phyloP scores from a whole-genome alignment of 164 flowering plant genomes.

The Annona squamosa region DNA sequence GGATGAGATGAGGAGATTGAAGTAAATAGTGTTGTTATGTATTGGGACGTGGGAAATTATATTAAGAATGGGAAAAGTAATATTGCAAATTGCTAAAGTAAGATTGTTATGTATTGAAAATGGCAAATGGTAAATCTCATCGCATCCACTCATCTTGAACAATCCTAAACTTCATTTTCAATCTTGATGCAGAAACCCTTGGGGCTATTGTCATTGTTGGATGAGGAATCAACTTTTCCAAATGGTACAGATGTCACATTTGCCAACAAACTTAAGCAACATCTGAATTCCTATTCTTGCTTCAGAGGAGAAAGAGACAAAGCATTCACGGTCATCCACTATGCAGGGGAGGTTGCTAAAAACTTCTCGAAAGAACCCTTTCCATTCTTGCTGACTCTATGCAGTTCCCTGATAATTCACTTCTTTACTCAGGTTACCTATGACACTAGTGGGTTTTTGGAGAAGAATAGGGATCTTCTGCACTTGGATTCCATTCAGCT shows the following conservation, averaged over 20 bases:
- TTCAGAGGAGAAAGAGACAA: constrained; percentile 79
- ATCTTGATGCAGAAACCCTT: constrained; percentile 71
- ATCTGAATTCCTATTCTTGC: constrained; percentile 63
- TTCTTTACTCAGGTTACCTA: constrained; percentile 67
- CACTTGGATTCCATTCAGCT: constrained; percentile 87
- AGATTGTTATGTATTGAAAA: too few species aligned
- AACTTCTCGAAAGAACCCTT: neutral
- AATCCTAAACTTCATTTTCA: neutral
- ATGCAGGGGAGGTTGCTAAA: constrained; percentile 84
- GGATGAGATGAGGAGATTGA: too few species aligned
- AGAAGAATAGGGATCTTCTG: constrained; percentile 89
- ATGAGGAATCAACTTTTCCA: constrained; percentile 97
- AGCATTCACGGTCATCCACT: constrained; percentile 75
- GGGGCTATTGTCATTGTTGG: constrained; percentile 80
- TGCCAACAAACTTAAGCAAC: constrained; percentile 94
- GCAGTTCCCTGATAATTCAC: constrained; percentile 1
- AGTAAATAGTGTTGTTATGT: too few species aligned
- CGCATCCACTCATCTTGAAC: too few species aligned
- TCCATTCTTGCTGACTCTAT: neutral
- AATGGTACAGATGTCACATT: constrained; percentile 92
- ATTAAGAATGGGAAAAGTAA: too few species aligned
- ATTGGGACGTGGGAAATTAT: too few species aligned
- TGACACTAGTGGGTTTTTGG: constrained; percentile 88
- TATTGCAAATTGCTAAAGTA: too few species aligned
- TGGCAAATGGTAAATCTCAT: too few species aligned